Base-by-base conservation (phyloP, 352 stramenopile genomes). In the Thraustochytrium sp. region DNA sequence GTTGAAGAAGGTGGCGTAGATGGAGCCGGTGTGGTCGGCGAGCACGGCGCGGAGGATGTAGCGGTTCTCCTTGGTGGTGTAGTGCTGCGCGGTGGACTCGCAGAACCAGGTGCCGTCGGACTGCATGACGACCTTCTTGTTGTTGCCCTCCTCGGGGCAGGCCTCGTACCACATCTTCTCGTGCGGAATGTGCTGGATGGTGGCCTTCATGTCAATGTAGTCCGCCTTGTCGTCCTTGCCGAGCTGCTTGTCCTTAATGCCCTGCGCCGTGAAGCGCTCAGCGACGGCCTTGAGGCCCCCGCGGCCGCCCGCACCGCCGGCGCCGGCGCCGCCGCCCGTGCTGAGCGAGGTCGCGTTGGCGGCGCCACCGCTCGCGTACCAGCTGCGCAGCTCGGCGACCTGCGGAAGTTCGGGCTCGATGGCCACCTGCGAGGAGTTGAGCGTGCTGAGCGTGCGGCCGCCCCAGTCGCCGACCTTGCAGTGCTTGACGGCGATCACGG, bases 221-320 rank as follows among this genome's bases (percentile, higher is more conserved):
- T 98, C 96, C 23, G 94, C 92, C 89, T 99, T 99, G 74, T 98
- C 95, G 2, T 87, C 89, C 85, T 95, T 95, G 62, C 96, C 96
- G 74, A 99, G 89, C 55, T 98, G 90, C 86, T 97, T 94, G 46
- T 90, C 88, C 88, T 98, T 98, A 86, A 99, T 99, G 86, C 94
- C 90, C 44, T 88, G 91, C 62, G 98, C 90, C 18, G 90, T 88
- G 29, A 93, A 92, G 77, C 96, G 92, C 78, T 97, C 90, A 0
- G 90, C 82, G 86, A 98, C 96, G 37, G 89, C 87, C 36, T 92
- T 92, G 48, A 93, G 86, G 31, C 26, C 51, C 18, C 38, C 31
- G 29, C 87, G 89, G 34, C 90, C 91, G 54, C 92, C 91, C 36
- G 90, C 91, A 85, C 94, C 93, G 36, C 91, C 91, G 34, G 89